Evolutionary conservation across 2,329 filamentous ascomycete species (phyloP).

Genomic region (Paraphoma chrysanthemicola): DNA sequence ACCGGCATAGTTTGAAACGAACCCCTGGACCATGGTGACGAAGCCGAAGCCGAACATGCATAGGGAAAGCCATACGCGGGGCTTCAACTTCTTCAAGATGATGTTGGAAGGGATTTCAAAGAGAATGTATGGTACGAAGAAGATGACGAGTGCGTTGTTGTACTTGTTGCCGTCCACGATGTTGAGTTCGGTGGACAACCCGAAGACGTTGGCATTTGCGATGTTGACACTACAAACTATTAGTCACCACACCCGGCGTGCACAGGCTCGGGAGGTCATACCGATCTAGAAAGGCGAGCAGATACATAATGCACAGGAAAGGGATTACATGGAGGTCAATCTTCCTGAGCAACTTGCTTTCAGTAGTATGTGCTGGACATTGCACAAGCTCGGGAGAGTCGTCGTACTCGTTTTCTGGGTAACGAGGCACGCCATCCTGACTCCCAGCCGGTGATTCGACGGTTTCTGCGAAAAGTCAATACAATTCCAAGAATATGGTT

Average conservation of each 20-base stretch:
- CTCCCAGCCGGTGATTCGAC: conserved; percentile 22
- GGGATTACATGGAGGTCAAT: conserved; percentile 59
- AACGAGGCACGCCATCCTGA: conserved; percentile 24
- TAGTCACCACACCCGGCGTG: neutral
- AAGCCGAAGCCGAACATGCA: conserved; percentile 89
- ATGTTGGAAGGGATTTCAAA: conserved; percentile 63
- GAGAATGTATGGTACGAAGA: conserved; percentile 62
- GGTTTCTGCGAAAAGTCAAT: conserved; percentile 24
- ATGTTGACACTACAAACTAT: conserved; percentile 56
- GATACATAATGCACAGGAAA: conserved; percentile 58
- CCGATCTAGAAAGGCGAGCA: conserved; percentile 58
- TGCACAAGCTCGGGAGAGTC: conserved; percentile 47
- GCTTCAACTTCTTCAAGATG: conserved; percentile 59
- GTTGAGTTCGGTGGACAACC: conserved; percentile 55
- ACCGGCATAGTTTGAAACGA: conserved; percentile 78
- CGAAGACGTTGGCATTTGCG: conserved; percentile 60
- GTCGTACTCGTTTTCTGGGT: conserved; percentile 45
- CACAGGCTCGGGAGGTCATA: conserved; percentile 13
- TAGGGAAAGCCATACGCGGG: conserved; percentile 66
- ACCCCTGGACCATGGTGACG: conserved; percentile 69
- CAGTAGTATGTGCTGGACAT: conserved; percentile 59
- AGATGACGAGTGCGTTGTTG: conserved; percentile 61
- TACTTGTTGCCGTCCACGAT: conserved; percentile 53
- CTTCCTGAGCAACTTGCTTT: conserved; percentile 52
- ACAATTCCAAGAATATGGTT: neutral